Evolutionary conservation across 2,329 filamentous ascomycete species (phyloP).

Genomic region (Emergomyces africanus): DNA sequence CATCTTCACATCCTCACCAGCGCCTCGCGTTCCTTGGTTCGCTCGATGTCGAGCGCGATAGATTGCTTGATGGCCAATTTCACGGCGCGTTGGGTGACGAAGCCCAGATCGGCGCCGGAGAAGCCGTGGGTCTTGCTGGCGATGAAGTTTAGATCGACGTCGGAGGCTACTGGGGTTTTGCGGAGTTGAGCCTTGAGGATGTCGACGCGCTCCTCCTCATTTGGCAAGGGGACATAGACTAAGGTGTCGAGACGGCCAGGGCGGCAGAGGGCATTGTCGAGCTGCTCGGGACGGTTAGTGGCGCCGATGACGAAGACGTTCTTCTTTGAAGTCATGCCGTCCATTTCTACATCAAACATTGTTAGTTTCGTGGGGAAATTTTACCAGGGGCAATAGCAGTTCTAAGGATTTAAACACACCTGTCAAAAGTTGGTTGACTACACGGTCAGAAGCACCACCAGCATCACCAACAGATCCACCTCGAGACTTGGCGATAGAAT

Average conservation of each 20-base stretch:
- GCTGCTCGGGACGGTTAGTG: slow-evolving; percentile 96
- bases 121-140: slow-evolving; percentile 96
- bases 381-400: not conserved
- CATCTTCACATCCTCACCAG: slow-evolving; percentile 64
- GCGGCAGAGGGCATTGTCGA: slow-evolving; percentile 95
- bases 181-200: slow-evolving; percentile 94
- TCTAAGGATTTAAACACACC: slow-evolving; percentile 46
- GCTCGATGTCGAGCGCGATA: slow-evolving; percentile 78
- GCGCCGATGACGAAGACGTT: slow-evolving; percentile 99
- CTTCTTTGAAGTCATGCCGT: slow-evolving; percentile 99
- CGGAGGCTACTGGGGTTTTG: slow-evolving; percentile 83
- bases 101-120: slow-evolving; percentile 98
- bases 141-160: slow-evolving; percentile 84
- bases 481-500: slow-evolving; percentile 98
- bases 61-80: slow-evolving; percentile 99
- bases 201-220: slow-evolving; percentile 74
- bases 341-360: slow-evolving; percentile 60
- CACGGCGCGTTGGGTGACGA: slow-evolving; percentile 96
- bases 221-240: slow-evolving; percentile 93
- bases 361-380: slow-evolving; percentile 29
- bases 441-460: slow-evolving; percentile 95
- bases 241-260: slow-evolving; percentile 97
- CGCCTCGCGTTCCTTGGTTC: slow-evolving; percentile 78
- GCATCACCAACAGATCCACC: slow-evolving; percentile 93
- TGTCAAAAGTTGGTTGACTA: slow-evolving; percentile 98